Evolutionary conservation across 768 basidiomycete genomes (phyloP).

Genomic region (Podaxis mareebaensis): DNA sequence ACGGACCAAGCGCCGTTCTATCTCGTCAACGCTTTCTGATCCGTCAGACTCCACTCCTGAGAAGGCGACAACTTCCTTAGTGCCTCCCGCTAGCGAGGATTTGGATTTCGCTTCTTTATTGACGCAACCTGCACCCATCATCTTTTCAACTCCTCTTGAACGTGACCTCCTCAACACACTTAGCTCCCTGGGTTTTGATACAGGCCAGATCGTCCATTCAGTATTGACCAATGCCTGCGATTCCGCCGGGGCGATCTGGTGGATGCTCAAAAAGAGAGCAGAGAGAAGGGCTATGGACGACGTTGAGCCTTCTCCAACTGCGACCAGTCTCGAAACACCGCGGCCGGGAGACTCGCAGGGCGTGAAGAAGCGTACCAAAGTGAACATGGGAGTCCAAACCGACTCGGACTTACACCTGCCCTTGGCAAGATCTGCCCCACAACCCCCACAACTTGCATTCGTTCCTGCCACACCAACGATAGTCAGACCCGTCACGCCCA

Average conservation of each 20-base stretch:
- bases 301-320: conserved; percentile 20
- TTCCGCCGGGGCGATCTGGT: conserved; percentile 89
- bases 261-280: conserved; percentile 87
- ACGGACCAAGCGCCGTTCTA: conserved; percentile 92
- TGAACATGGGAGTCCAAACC: conserved; percentile 46
- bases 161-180: conserved; percentile 77
- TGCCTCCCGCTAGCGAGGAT: conserved; percentile 40
- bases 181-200: conserved; percentile 82
- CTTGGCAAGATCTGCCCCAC: conserved; percentile 40
- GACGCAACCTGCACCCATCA: conserved; percentile 66
- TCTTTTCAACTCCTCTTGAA: conserved; percentile 87
- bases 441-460: conserved; percentile 68
- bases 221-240: conserved; percentile 93
- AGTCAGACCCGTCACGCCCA: conserved; percentile 50
- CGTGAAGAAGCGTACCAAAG: conserved; percentile 33
- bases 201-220: conserved; percentile 92
- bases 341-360: conserved; percentile 21
- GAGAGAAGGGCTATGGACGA: conserved; percentile 54
- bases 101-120: conserved; percentile 66
- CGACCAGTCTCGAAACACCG: conserved; percentile 21
- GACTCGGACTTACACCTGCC: conserved; percentile 29
- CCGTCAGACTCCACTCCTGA: conserved; percentile 51
- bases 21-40: conserved; percentile 84
- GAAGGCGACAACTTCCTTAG: conserved; percentile 39
- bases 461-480: conserved; percentile 79